Percentiles rank a stretch among this genome's conserved stretches.
Evolutionary conservation across 2,329 filamentous ascomycete species (phyloP).

Genomic region (Nigrospora sphaerica): DNA sequence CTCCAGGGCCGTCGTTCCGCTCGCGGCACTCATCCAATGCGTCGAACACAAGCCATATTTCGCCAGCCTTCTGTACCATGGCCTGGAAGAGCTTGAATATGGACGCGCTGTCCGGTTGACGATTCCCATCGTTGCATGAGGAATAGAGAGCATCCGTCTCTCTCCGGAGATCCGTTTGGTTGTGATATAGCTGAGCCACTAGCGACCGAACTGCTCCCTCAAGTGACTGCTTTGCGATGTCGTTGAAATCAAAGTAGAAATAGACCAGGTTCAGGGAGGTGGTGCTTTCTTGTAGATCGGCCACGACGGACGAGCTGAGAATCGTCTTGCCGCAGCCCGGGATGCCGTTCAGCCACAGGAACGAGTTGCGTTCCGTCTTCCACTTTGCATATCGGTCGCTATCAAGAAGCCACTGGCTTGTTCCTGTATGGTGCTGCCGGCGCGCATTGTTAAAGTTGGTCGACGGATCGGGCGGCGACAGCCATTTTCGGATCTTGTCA

Average conservation of each 20-base stretch:
- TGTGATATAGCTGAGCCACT: constrained; percentile 23
- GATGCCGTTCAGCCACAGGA: constrained; percentile 30
- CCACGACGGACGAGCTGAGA: constrained; percentile 27
- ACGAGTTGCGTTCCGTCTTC: constrained; percentile 19
- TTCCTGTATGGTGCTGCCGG: constrained; percentile 19
- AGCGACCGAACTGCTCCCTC: constrained; percentile 28
- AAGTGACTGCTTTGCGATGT: constrained; percentile 24
- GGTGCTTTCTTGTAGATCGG: constrained; percentile 12
- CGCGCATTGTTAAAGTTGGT: constrained; percentile 23
- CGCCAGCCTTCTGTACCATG: constrained; percentile 14
- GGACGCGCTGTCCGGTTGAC: constrained; percentile 13
- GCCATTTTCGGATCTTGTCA: constrained; percentile 17
- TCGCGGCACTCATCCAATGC: constrained; percentile 20
- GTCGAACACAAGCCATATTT: constrained; percentile 19
- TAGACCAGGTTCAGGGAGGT: constrained; percentile 11
- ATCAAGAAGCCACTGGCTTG: constrained; percentile 27
- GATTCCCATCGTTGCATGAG: constrained; percentile 12
- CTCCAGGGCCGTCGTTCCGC: not conserved
- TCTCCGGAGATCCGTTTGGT: constrained; percentile 6
- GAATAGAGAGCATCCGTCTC: constrained; percentile 17
- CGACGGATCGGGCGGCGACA: constrained; percentile 26
- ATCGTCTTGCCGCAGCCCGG: constrained; percentile 34
- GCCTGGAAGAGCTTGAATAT: constrained; percentile 14
- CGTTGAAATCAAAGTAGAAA: constrained; percentile 32
- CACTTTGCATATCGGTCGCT: constrained; percentile 18